Evolutionary conservation across 2,329 filamentous ascomycete genomes (phyloP).

Genomic region (Colletotrichum sansevieriae): DNA sequence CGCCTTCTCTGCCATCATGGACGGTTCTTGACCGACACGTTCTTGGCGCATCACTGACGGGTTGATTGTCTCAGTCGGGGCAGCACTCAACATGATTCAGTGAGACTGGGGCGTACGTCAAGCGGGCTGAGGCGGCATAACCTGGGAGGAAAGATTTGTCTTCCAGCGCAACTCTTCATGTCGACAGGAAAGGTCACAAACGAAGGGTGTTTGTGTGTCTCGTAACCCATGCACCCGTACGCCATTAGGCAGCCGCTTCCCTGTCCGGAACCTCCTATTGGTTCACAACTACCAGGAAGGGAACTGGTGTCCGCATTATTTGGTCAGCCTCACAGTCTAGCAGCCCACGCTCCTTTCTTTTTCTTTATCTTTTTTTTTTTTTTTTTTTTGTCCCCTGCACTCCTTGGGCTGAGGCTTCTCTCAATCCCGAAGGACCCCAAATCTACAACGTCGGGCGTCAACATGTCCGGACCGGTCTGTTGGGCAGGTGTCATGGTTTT

Average conservation of each 20-base stretch:
- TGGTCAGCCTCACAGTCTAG: conserved; percentile 30
- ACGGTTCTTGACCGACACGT: conserved; percentile 36
- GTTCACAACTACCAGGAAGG: conserved; percentile 13
- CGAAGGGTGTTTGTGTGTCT: conserved; percentile 36
- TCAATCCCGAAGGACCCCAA: conserved; percentile 19
- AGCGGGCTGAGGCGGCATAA: conserved; percentile 22
- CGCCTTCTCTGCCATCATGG: conserved; percentile 47
- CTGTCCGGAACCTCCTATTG: conserved; percentile 29
- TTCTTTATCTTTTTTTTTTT: conserved; percentile 2
- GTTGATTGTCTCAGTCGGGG: conserved; percentile 27
- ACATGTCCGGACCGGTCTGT: not conserved
- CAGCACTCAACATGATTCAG: conserved; percentile 17
- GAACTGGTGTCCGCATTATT: conserved; percentile 23
- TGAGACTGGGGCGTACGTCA: conserved; percentile 36
- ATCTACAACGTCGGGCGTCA: conserved; percentile 35
- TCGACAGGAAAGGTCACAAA: conserved; percentile 9
- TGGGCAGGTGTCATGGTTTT: not conserved
- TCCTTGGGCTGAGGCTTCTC: conserved; percentile 23
- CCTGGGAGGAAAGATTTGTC: conserved; percentile 26
- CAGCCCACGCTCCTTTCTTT: conserved; percentile 32
- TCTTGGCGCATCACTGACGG: conserved; percentile 16
- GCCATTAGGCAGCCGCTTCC: conserved; percentile 6
- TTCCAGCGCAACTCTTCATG: conserved; percentile 25
- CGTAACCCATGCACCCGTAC: conserved; percentile 24
- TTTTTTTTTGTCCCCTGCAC: conserved; percentile 13